These are phyloP conservation scores for Candida mattraensis DNA, from an alignment of 805 yeast genomes.

Conservation along the genomic window DNA sequence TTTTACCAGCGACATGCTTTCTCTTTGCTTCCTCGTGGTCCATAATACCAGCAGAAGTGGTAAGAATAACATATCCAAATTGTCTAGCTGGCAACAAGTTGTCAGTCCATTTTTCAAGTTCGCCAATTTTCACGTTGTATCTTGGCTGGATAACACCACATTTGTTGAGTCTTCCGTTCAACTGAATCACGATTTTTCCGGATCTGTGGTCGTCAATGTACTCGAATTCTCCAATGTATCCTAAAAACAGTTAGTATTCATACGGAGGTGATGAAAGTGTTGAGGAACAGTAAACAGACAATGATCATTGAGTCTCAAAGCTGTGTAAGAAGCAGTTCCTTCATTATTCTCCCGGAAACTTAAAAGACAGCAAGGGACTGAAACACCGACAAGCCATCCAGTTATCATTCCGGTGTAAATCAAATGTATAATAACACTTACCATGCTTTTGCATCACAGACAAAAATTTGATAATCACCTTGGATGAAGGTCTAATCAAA, in stretches of 20 bases:
- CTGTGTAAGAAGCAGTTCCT: slow-evolving; percentile 66
- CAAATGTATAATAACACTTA: slow-evolving; percentile 36
- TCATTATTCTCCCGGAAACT: slow-evolving; percentile 81
- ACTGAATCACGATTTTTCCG: slow-evolving; percentile 94
- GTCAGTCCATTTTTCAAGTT: slow-evolving; percentile 98
- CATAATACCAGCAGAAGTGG: slow-evolving; percentile 99
- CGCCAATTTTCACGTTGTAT: slow-evolving; percentile 94
- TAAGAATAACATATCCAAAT: slow-evolving; percentile 95
- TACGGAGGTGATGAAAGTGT: slow-evolving; percentile 35
- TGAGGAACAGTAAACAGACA: slow-evolving; percentile 69
- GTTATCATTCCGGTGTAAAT: slow-evolving; percentile 88
- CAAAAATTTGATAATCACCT: slow-evolving; percentile 96
- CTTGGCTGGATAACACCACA: slow-evolving; percentile 99
- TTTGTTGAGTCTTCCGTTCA: slow-evolving; percentile 98
- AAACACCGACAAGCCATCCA: slow-evolving; percentile 88
- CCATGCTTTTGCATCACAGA: slow-evolving; percentile 98
- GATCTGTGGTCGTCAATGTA: slow-evolving; percentile 99
- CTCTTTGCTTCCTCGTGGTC: slow-evolving; percentile 99
- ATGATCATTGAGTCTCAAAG: slow-evolving; percentile 35
- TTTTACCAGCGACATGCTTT: slow-evolving; percentile 99
- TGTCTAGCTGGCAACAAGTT: slow-evolving; percentile 99
- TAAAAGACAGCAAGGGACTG: slow-evolving; percentile 95
- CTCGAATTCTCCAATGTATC: slow-evolving; percentile 97
- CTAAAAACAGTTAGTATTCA: slow-evolving; percentile 37
- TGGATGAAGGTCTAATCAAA: slow-evolving; percentile 96